Evolutionary conservation across 2,329 filamentous ascomycete genomes (phyloP).

Genomic region (Parastagonospora avenae): DNA sequence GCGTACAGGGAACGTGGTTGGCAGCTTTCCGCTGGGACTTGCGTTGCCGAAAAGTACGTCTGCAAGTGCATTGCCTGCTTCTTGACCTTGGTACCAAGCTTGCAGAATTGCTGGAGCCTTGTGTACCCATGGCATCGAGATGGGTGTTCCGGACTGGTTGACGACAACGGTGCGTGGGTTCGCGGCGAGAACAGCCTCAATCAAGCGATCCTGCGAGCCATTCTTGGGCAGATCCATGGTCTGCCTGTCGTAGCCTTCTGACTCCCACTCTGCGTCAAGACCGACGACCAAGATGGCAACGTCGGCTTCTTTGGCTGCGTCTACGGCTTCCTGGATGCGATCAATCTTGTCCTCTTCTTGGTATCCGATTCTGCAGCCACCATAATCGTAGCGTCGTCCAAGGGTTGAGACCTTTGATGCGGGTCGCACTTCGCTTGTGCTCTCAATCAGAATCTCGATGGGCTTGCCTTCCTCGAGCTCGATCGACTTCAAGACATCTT

Average conservation of each 20-base stretch:
- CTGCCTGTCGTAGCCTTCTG: constrained; percentile 69
- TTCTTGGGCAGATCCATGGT: constrained; percentile 63
- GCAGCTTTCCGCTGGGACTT: constrained; percentile 77
- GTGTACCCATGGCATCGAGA: constrained; percentile 72
- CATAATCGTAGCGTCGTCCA: constrained; percentile 68
- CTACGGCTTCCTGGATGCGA: constrained; percentile 62
- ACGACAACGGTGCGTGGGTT: constrained; percentile 74
- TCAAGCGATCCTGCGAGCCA: constrained; percentile 66
- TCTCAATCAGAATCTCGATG: constrained; percentile 67
- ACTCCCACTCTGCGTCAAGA: constrained; percentile 78
- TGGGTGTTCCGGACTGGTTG: constrained; percentile 76
- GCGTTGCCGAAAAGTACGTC: constrained; percentile 76
- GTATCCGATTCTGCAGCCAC: constrained; percentile 73
- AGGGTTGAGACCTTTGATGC: constrained; percentile 62
- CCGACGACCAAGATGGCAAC: constrained; percentile 80
- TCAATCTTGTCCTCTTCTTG: constrained; percentile 70
- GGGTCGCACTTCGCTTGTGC: constrained; percentile 69
- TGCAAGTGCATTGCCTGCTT: constrained; percentile 79
- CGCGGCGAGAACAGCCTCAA: constrained; percentile 65
- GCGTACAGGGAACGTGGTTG: constrained; percentile 68
- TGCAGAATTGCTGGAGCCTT: constrained; percentile 70
- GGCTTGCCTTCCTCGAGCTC: constrained; percentile 64
- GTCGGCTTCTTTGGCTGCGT: constrained; percentile 70
- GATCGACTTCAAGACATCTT: constrained; percentile 67
- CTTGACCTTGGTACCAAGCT: constrained; percentile 86